phyloP scores from a whole-genome alignment of 2,329 filamentous ascomycete genomes.

The Colletotrichum sp. region DNA sequence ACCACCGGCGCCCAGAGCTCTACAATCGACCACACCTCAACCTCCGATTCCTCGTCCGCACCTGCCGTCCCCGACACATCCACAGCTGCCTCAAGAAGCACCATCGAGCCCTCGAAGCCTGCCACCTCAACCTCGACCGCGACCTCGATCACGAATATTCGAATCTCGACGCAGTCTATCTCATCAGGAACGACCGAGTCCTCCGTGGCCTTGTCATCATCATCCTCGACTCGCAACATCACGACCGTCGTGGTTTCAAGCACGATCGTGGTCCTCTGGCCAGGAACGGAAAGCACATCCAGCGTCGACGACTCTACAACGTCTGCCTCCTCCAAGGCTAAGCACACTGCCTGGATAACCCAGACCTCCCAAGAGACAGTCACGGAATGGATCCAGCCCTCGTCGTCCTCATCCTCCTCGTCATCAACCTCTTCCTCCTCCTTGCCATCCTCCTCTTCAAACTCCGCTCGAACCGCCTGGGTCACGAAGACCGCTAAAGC shows the following conservation, averaged over 20 bases:
- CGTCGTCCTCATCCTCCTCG: background rate
- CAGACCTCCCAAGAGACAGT: background rate
- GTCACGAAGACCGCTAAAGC: background rate
- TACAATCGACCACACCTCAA: background rate
- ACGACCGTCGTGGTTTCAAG: background rate
- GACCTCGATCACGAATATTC: background rate
- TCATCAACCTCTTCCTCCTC: background rate
- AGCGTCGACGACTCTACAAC: fast-evolving
- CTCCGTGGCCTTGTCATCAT: fast-evolving
- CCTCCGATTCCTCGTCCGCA: background rate
- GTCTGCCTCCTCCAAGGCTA: fast-evolving
- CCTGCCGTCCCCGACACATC: background rate
- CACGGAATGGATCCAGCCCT: fast-evolving
- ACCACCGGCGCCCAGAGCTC: background rate
- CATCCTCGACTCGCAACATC: background rate
- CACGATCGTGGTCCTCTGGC: background rate
- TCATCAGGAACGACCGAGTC: too few species aligned
- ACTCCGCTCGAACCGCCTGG: background rate
- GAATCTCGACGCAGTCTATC: background rate
- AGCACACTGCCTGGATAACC: background rate
- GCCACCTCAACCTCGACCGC: background rate
- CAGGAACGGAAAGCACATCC: background rate
- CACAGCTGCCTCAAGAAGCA: background rate
- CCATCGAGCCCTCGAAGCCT: background rate
- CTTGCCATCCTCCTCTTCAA: background rate